Evolutionary conservation across 1,284 basidiomycete species (phyloP).

Genomic region (Ceratobasidium sp.): DNA sequence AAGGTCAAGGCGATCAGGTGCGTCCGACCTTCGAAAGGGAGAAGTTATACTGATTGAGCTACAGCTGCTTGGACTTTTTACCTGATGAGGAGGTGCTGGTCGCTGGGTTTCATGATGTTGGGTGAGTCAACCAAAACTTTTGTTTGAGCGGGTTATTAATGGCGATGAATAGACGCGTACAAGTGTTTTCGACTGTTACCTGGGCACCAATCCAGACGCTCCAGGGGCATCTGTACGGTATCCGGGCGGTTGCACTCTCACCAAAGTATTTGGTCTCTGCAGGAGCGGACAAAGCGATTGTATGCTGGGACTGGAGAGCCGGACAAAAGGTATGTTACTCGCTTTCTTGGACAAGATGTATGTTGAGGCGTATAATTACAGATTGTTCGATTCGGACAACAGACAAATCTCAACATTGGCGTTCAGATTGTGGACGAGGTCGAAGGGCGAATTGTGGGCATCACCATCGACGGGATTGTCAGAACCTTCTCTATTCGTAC

Average conservation of each 20-base stretch:
- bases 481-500: conserved; percentile 87
- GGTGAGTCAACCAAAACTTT: conserved; percentile 57
- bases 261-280: conserved; percentile 86
- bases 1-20: conserved; percentile 65
- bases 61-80: conserved; percentile 88
- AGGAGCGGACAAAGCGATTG: conserved; percentile 87
- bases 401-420: conserved; percentile 90
- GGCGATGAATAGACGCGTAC: conserved; percentile 62
- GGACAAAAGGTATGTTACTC: conserved; percentile 79
- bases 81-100: conserved; percentile 87
- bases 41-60: not conserved
- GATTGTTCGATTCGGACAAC: conserved; percentile 89
- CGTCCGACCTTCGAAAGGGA: conserved; percentile 58
- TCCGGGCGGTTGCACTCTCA: conserved; percentile 86
- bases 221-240: conserved; percentile 54
- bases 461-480: conserved; percentile 91
- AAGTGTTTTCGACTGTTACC: conserved; percentile 79
- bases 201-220: conserved; percentile 73
- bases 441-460: conserved; percentile 81
- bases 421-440: conserved; percentile 79
- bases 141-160: conserved; percentile 10
- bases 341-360: conserved; percentile 55
- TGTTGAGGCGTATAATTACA: conserved; percentile 64
- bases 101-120: conserved; percentile 91
- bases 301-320: conserved; percentile 87